Evolutionary conservation across 2,329 filamentous ascomycete species (phyloP), one percentile per base, ranked within the genome.

Genomic region (Thielaviopsis musarum): DNA sequence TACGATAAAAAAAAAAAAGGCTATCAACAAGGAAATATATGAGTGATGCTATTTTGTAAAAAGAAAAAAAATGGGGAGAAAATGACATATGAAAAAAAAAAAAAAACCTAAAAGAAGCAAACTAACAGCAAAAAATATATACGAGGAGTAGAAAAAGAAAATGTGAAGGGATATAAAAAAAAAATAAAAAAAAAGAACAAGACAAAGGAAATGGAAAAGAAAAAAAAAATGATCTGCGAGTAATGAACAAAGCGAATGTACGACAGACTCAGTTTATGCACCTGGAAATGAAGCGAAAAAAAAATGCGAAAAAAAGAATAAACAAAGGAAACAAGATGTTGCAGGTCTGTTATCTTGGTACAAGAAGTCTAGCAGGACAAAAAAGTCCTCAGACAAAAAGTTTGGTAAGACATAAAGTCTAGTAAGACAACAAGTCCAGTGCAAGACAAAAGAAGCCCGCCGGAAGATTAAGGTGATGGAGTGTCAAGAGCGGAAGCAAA

Each of bases 171-270:
- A 26, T 22, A 55, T 24, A 48, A 21, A 51, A 54, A 30, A 59
- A 58, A 57, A 41, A 62, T 48, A 59, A 53, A 52, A 30, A 56
- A 57, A 38, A 45, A 58, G 53, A 26, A n/a, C n/a, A 62, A 60
- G n/a, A 30, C 49, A 22, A 51, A 41, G 22, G 19, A 53, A 41
- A 48, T 22, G 53, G 54, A 48, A 55, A 55, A 34, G 10, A 34
- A 34, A 34, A 10, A 34, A 34, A 34, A 34, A 5, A 34, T 34
- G 9, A 34, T 9, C 30, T 5, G 30, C 30, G 5, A 34, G 30
- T 5, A 34, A 34, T 12, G 10, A 34, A 12, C 30, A 34, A 34
- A 34, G 30, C 30, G 30, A 34, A 34, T 34, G 30, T 34, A 34
- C 30, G 30, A 34, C 30, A 34, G 30, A 34, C 30, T 34, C 30